Percentiles rank a stretch among this genome's conserved stretches.
phyloP scores from a whole-genome alignment of 352 stramenopile species.

The Globisporangium parvum region DNA sequence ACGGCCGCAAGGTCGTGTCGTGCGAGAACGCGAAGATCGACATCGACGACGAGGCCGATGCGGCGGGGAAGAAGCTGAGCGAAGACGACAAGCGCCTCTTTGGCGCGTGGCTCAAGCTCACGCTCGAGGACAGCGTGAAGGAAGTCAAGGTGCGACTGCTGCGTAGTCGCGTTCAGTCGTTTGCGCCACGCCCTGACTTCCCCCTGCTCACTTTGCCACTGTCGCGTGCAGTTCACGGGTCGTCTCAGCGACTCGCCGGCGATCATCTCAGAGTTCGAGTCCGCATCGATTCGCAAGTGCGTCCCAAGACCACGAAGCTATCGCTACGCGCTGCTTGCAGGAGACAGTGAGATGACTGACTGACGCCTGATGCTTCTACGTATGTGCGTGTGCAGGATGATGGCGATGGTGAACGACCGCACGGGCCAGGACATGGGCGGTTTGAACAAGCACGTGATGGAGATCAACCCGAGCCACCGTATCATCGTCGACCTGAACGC shows the following conservation, averaged over 20 bases:
- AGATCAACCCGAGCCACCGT: slow-evolving; percentile 98
- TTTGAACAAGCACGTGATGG: slow-evolving; percentile 93
- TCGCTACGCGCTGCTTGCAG: neutral
- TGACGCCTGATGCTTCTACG: too few relatives aligned
- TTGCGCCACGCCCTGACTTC: too few relatives aligned
- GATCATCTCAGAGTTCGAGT: slow-evolving; percentile 99
- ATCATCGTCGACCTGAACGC: slow-evolving; percentile 93
- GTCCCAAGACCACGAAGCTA: slow-evolving; percentile 2
- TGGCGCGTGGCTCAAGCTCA: slow-evolving; percentile 91
- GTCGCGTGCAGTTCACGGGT: slow-evolving; percentile 49
- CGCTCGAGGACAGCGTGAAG: slow-evolving; percentile 87
- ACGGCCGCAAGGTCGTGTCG: slow-evolving; percentile 94
- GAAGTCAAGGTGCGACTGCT: slow-evolving; percentile 63
- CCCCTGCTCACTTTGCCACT: neutral
- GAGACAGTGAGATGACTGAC: neutral
- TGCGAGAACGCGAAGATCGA: slow-evolving; percentile 96
- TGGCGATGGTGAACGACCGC: slow-evolving; percentile 95
- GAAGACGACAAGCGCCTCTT: slow-evolving; percentile 88
- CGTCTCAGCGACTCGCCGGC: slow-evolving; percentile 96
- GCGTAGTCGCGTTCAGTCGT: neutral
- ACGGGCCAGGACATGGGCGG: slow-evolving; percentile 44
- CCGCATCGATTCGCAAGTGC: slow-evolving; percentile 92
- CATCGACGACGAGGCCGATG: slow-evolving; percentile 59
- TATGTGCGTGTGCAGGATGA: slow-evolving; percentile 82
- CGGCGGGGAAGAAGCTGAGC: slow-evolving; percentile 54